phyloP scores from a whole-genome alignment of 768 basidiomycete genomes.

The Lactifluus subvellereus region DNA sequence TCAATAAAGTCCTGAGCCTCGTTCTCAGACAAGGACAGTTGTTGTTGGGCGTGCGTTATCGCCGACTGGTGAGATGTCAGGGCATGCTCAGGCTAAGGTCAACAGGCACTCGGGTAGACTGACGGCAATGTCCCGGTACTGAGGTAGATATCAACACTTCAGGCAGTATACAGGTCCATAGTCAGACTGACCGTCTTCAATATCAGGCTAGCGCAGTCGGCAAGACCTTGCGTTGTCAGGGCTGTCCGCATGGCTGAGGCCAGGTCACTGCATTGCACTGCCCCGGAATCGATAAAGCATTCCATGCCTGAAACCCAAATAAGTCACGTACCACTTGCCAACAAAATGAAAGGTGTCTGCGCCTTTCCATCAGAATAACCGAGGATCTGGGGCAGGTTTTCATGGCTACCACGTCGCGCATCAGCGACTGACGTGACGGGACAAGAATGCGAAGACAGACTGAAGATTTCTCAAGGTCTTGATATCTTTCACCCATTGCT shows the following conservation, averaged over 20 bases:
- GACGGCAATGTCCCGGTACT: slow-evolving; percentile 23
- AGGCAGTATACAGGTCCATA: background rate
- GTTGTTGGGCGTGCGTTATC: slow-evolving; percentile 18
- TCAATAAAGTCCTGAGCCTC: slow-evolving; percentile 25
- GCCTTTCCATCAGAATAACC: slow-evolving; percentile 43
- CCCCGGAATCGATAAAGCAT: background rate
- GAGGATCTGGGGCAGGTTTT: slow-evolving; percentile 48
- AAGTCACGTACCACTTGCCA: slow-evolving; percentile 39
- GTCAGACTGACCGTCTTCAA: slow-evolving; percentile 18
- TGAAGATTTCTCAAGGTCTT: slow-evolving; percentile 46
- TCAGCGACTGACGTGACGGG: background rate
- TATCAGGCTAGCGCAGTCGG: slow-evolving; percentile 15
- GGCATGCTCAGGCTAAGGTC: background rate
- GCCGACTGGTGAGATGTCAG: slow-evolving; percentile 17
- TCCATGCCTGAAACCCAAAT: background rate
- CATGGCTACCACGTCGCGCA: slow-evolving; percentile 34
- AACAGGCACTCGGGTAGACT: background rate
- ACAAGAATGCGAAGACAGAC: slow-evolving; percentile 30
- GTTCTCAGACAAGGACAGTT: slow-evolving; percentile 18
- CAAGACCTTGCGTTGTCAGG: slow-evolving; percentile 15
- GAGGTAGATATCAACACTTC: background rate
- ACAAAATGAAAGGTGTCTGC: slow-evolving; percentile 45
- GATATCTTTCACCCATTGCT: slow-evolving; percentile 48
- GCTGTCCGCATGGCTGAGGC: slow-evolving; percentile 14
- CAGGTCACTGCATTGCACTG: slow-evolving; percentile 22